Evolutionary conservation across 208 protist genomes (phyloP).

Genomic region (Naegleria lovaniensis): DNA sequence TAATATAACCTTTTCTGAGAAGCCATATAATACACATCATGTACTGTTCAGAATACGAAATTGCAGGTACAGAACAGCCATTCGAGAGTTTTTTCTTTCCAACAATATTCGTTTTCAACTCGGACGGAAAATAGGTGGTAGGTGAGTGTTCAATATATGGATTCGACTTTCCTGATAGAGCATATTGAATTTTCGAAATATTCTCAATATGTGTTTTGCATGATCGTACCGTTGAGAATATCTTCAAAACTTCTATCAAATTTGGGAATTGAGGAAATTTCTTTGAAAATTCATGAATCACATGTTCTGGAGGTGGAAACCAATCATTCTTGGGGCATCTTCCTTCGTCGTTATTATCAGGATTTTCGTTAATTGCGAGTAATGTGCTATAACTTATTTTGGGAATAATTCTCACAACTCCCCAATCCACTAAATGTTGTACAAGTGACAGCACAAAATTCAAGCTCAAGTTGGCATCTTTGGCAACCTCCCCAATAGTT

Average conservation of each 20-base stretch:
- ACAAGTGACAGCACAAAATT: not conserved
- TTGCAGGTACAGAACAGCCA: no score
- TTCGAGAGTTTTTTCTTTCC: not conserved
- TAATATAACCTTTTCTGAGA: not conserved
- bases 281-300: not conserved
- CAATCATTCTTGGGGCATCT: not conserved
- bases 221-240: not conserved
- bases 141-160: not conserved
- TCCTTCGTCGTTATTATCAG: not conserved
- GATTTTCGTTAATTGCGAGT: not conserved
- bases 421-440: slow-evolving; percentile 18
- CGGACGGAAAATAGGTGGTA: not conserved
- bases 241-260: not conserved
- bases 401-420: not conserved
- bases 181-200: not conserved
- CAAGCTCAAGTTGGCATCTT: not conserved
- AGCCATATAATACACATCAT: not conserved
- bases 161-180: not conserved
- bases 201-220: not conserved
- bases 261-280: not conserved
- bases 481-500: not conserved
- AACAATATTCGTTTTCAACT: no score
- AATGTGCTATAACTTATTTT: not conserved
- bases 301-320: not conserved
- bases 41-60: not conserved